A percentile compares a stretch with the other conserved stretches of the same genome.
Conservation (phyloP, 306 rosid species). For the Macrotyloma uniflorum region DNA sequence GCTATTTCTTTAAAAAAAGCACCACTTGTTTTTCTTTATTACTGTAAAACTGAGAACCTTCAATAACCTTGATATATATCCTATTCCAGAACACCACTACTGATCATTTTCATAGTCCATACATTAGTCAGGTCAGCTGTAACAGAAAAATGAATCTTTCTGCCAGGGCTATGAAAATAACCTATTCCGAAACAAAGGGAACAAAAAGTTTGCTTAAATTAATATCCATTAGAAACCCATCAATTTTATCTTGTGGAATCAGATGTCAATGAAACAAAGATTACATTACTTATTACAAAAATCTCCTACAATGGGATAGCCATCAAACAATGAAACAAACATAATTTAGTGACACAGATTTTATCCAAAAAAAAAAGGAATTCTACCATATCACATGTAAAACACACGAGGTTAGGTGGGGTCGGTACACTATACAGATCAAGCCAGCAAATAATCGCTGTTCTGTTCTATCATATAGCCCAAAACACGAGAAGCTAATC, state of each 20-base stretch:
- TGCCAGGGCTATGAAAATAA: conserved; percentile 13
- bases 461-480: neutral
- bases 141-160: neutral
- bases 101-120: conserved; percentile 16
- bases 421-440: neutral
- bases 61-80: conserved; percentile 14
- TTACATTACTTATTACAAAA: neutral
- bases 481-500: neutral
- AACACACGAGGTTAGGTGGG: neutral
- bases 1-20: conserved; percentile 1
- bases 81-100: neutral
- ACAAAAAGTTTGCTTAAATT: neutral
- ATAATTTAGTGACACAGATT: neutral
- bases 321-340: neutral
- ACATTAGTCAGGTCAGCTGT: conserved; percentile 2
- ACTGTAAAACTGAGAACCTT: conserved; percentile 19
- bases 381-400: conserved; percentile 22
- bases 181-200: conserved; percentile 4
- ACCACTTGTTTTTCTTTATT: conserved; percentile 1
- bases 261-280: conserved; percentile 11
- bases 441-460: neutral
- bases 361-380: neutral
- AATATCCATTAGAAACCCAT: neutral
- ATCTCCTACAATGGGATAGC: conserved; percentile 7
- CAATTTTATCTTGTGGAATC: neutral